Evolutionary conservation across 345 rosid species (phyloP).

Genomic region (Pugionium dolabratum): DNA sequence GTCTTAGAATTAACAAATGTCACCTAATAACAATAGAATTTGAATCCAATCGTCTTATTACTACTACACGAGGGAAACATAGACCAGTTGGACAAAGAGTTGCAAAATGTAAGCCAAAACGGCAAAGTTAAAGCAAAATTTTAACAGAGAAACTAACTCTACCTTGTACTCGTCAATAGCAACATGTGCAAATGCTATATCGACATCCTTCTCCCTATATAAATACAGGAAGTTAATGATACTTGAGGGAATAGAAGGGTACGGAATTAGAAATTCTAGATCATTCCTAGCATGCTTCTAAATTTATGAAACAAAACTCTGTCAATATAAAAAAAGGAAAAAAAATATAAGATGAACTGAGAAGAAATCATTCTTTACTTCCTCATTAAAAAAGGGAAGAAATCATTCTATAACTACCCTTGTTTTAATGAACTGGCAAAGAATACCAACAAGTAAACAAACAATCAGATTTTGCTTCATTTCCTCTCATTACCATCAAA

Average conservation of each 20-base stretch:
- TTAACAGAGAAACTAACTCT: conserved; percentile 10
- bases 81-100: conserved; percentile 12
- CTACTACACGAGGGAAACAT: neutral
- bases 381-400: neutral
- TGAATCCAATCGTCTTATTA: conserved; percentile 17
- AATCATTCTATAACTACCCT: conserved; percentile 1
- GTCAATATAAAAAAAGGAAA: conserved; percentile 17
- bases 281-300: conserved; percentile 17
- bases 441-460: conserved; percentile 16
- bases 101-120: conserved; percentile 8
- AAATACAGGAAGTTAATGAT: conserved; percentile 24
- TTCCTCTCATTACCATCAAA: neutral
- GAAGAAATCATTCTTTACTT: neutral
- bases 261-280: conserved; percentile 4
- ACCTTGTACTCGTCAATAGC: conserved; percentile 98
- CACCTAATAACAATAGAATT: conserved; percentile 15
- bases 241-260: conserved; percentile 5
- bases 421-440: neutral
- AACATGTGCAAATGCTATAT: conserved; percentile 88
- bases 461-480: neutral
- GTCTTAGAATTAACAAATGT: conserved; percentile 16
- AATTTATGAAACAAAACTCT: conserved; percentile 15
- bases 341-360: conserved; percentile 5
- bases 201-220: conserved; percentile 89
- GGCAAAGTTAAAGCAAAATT: conserved; percentile 1